Conservation (phyloP, 345 rosid species). For the Eucalyptus sp. region DNA sequence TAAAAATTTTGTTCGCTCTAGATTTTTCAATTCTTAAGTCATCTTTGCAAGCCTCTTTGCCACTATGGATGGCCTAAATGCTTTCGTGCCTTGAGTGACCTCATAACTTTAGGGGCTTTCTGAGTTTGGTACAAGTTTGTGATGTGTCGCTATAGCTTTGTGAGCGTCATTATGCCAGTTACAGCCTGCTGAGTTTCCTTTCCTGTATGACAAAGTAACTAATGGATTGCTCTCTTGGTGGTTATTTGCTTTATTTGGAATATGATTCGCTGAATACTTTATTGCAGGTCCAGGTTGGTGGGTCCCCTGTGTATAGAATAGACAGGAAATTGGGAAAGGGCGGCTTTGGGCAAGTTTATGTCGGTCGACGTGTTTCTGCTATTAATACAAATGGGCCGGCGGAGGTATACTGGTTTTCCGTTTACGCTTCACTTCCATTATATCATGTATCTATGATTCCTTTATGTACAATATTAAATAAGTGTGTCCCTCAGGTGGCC, state of each 20-base stretch:
- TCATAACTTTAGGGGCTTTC: neutral
- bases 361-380: conserved; percentile 62
- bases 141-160: neutral
- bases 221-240: neutral
- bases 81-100: neutral
- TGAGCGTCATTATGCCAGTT: neutral
- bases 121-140: neutral
- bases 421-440: neutral
- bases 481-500: conserved; percentile 51
- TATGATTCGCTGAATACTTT: neutral
- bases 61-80: neutral
- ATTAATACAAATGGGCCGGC: conserved; percentile 44
- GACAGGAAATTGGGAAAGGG: conserved; percentile 96
- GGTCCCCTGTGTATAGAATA: conserved; percentile 67
- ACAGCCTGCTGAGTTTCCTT: neutral
- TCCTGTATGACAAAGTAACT: neutral
- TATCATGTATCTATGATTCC: neutral
- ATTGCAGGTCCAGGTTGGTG: conserved; percentile 81
- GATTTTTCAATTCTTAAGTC: neutral
- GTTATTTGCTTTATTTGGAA: neutral
- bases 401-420: neutral
- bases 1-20: neutral
- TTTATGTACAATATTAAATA: neutral
- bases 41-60: neutral
- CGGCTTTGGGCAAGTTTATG: conserved; percentile 98